These are phyloP conservation scores for Scheffersomyces titani DNA, from an alignment of 1,139 yeast species.

Conservation along the genomic window DNA sequence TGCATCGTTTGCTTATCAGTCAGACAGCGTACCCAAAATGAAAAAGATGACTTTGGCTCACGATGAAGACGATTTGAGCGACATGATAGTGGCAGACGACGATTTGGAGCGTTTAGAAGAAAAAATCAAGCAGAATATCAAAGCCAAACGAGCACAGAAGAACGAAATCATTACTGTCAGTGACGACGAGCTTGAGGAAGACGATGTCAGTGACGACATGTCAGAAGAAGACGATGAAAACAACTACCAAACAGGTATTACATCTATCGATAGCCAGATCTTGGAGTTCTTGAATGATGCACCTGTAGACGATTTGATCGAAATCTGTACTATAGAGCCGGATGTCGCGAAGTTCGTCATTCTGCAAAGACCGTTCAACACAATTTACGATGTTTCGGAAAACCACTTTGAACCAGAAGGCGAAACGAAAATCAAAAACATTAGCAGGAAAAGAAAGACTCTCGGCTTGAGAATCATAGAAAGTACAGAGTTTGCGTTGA, in stretches of 20 bases:
- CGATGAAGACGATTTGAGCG: slow-evolving; percentile 7
- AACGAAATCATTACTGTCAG: slow-evolving; percentile 29
- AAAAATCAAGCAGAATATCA: slow-evolving; percentile 35
- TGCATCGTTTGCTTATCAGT: background rate
- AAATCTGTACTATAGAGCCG: slow-evolving; percentile 72
- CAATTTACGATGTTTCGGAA: slow-evolving; percentile 59
- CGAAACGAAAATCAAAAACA: slow-evolving; percentile 24
- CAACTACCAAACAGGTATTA: slow-evolving; percentile 41
- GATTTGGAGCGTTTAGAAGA: slow-evolving; percentile 45
- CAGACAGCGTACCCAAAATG: background rate
- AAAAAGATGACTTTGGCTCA: background rate
- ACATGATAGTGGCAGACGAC: slow-evolving; percentile 26
- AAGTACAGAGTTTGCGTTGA: slow-evolving; percentile 64
- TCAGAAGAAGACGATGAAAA: slow-evolving; percentile 43
- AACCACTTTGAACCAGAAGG: slow-evolving; percentile 30
- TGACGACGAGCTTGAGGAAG: slow-evolving; percentile 47
- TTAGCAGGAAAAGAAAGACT: slow-evolving; percentile 44
- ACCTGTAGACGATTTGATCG: slow-evolving; percentile 71
- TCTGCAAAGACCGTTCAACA: slow-evolving; percentile 63
- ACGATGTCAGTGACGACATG: slow-evolving; percentile 40
- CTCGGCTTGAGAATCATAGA: slow-evolving; percentile 79
- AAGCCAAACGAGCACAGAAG: slow-evolving; percentile 16
- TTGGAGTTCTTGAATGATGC: slow-evolving; percentile 80
- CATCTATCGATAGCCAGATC: slow-evolving; percentile 61
- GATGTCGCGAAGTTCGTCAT: slow-evolving; percentile 66